Percentiles rank a stretch among this genome's conserved stretches.
phyloP scores from a whole-genome alignment of 805 yeast species.

The Ogataea minuta region DNA sequence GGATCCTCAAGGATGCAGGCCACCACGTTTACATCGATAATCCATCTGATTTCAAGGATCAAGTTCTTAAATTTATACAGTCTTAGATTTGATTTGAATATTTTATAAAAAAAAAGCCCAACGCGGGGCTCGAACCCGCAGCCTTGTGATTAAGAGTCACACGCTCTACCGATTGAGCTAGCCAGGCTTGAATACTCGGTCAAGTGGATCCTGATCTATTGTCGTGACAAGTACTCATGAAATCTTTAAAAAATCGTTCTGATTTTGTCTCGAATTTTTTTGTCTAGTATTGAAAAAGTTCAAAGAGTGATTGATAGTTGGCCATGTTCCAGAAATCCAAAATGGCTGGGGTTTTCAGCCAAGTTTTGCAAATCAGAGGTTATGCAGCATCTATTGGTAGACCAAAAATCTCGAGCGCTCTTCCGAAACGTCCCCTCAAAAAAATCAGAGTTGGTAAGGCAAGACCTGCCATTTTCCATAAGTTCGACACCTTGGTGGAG shows the following conservation, averaged over 20 bases:
- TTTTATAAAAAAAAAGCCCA: slow-evolving; percentile 17
- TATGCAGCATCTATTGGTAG: slow-evolving; percentile 30
- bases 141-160: slow-evolving; percentile 30
- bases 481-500: slow-evolving; percentile 86
- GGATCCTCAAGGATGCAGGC: slow-evolving; percentile 45
- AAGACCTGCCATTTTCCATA: slow-evolving; percentile 89
- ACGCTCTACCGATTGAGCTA: slow-evolving; percentile 31
- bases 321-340: neutral
- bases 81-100: slow-evolving; percentile 1
- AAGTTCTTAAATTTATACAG: slow-evolving; percentile 27
- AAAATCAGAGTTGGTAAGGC: slow-evolving; percentile 79
- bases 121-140: slow-evolving; percentile 30
- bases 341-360: neutral
- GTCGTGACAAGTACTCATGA: no score
- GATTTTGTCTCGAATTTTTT: slow-evolving; percentile 1
- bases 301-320: neutral
- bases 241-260: no score
- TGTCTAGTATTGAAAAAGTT: slow-evolving; percentile 7
- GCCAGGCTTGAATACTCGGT: slow-evolving; percentile 17
- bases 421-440: slow-evolving; percentile 56
- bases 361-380: slow-evolving; percentile 14
- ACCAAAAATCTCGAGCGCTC: slow-evolving; percentile 27
- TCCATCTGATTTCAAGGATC: slow-evolving; percentile 33
- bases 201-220: no score
- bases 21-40: slow-evolving; percentile 57